A percentile compares a stretch with the other conserved stretches of the same genome.
phyloP scores from a whole-genome alignment of 75 land plant species.

The Cryptomeria japonica region DNA sequence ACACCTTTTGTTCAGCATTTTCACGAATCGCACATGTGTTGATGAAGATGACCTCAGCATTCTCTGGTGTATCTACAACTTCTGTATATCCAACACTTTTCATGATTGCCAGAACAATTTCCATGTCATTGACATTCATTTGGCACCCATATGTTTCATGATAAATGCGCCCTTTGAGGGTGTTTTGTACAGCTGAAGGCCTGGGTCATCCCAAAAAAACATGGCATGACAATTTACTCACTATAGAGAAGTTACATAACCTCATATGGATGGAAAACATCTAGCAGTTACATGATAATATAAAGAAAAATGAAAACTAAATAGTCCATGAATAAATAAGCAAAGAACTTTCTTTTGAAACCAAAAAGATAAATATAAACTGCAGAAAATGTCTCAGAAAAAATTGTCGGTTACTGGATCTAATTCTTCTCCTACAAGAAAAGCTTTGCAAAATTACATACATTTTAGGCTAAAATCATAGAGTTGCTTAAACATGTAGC shows the following conservation, averaged over 20 bases:
- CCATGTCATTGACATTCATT: slow-evolving; percentile 99
- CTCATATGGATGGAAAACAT: background rate
- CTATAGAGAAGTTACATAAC: background rate
- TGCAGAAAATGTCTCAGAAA: background rate
- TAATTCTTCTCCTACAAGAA: background rate
- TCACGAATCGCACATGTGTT: slow-evolving; percentile 99
- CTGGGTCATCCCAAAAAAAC: slow-evolving; percentile 2
- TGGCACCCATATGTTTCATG: slow-evolving; percentile 99
- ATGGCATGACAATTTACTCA: background rate
- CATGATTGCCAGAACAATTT: slow-evolving; percentile 94
- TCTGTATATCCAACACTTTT: slow-evolving; percentile 84
- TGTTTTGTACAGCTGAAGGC: slow-evolving; percentile 20
- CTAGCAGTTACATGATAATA: background rate
- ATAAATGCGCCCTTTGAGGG: slow-evolving; percentile 70
- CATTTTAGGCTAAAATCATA: background rate
- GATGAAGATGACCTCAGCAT: slow-evolving; percentile 90
- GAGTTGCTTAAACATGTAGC: background rate
- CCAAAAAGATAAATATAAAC: background rate
- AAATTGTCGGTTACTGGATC: background rate
- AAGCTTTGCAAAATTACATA: background rate
- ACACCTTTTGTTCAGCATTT: slow-evolving; percentile 95
- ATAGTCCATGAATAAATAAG: background rate
- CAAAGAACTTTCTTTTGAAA: background rate
- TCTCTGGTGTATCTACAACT: slow-evolving; percentile 76
- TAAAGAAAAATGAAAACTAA: background rate